Evolutionary conservation across 1,284 basidiomycete genomes (phyloP), one percentile per base, ranked within the genome.

Genomic region (Heimioporus retisporus): DNA sequence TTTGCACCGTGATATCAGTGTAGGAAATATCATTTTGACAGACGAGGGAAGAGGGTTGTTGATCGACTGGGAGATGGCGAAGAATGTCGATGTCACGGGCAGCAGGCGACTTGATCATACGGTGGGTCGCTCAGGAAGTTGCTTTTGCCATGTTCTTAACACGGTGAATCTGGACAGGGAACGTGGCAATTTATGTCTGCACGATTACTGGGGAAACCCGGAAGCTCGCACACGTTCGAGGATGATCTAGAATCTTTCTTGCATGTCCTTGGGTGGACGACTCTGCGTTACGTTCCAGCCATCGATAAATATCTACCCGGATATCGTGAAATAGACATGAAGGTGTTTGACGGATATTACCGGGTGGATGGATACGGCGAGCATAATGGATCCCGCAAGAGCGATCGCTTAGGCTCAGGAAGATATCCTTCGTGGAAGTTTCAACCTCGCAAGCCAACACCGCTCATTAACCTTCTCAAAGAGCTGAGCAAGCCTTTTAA

Each of bases 191-290:
- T 28, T 28, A 28, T 28, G 28, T 28, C 28, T 28, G 28, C 18
- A 44, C n/a, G 59, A 14, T 58, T 62, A 4, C n/a, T 59, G 55
- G 3, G 25, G 40, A 16, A 2, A 40, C 2, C 55, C 48, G 55
- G 31, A 4, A 46, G 4, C 8, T 25, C 19, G 3, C 59, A 46
- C 15, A n/a, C 18, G 6, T 14, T 63, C 11, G 4, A 11, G 3
- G 61, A 59, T 15, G 63, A 64, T 25, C 59, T 54, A 11, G 51
- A 61, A 28, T 61, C 63, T 2, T 61, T 61, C 16, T 43, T 64
- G 6, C 63, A 64, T 18, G 31, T 64, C 11, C 48, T 64, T 4
- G 51, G 14, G 14, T 64, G 58, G 63, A 50, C 21, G n/a, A 51
- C n/a, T 3, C 13, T 62, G n/a, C 19, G 31, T 18, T 50, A 40